Conservation (phyloP, 1,139 yeast genomes). For the Yamadazyma mexicana region DNA sequence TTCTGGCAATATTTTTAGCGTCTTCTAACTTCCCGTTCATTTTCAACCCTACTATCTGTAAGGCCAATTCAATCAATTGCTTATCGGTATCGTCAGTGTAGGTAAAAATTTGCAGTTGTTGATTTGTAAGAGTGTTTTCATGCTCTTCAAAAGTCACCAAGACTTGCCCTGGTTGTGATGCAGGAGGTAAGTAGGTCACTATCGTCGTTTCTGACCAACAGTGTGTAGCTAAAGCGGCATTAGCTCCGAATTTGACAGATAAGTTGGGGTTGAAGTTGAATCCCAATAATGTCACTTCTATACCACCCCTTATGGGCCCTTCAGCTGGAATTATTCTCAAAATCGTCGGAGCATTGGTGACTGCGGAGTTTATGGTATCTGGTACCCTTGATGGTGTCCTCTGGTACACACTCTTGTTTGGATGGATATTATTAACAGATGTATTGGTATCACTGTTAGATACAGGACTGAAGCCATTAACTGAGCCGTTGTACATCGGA, state of each 20-base stretch:
- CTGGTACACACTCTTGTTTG: constrained; percentile 8
- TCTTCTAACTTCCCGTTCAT: constrained; percentile 94
- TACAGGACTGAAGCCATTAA: constrained; percentile 43
- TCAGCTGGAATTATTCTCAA: constrained; percentile 91
- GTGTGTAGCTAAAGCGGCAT: constrained; percentile 81
- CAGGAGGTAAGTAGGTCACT: constrained; percentile 91
- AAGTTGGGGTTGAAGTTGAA: constrained; percentile 82
- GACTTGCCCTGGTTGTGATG: constrained; percentile 86
- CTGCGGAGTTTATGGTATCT: constrained; percentile 15
- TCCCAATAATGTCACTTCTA: constrained; percentile 88
- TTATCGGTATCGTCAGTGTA: constrained; percentile 92
- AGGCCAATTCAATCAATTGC: constrained; percentile 86
- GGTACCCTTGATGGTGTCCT: constrained; percentile 17
- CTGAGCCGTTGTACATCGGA: constrained; percentile 47
- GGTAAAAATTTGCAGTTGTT: constrained; percentile 67
- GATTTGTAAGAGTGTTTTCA: constrained; percentile 33
- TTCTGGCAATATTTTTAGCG: constrained; percentile 84
- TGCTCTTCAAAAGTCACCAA: constrained; percentile 73
- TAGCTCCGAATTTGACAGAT: constrained; percentile 82
- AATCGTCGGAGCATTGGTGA: constrained; percentile 50
- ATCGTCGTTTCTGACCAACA: constrained; percentile 96
- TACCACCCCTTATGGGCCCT: constrained; percentile 94
- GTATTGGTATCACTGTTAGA: constrained; percentile 43
- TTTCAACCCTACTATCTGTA: constrained; percentile 91
- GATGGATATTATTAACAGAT: constrained; percentile 15